phyloP scores from a whole-genome alignment of 2,329 filamentous ascomycete species.

The Fusarium sp. region DNA sequence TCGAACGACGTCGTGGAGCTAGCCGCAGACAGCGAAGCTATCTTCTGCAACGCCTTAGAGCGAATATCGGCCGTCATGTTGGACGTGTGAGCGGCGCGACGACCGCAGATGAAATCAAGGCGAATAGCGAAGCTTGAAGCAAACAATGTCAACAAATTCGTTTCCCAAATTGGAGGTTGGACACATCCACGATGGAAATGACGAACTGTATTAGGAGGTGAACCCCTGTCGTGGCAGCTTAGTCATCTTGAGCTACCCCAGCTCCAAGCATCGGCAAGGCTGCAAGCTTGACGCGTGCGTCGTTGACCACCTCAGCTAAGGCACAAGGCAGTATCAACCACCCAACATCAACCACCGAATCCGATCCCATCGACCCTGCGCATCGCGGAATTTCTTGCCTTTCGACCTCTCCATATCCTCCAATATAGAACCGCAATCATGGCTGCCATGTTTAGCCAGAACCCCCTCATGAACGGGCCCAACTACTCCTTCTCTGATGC shows the following conservation, averaged over 20 bases:
- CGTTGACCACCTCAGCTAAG: conserved; percentile 48
- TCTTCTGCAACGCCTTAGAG: conserved; percentile 73
- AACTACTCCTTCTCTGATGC: conserved; percentile 76
- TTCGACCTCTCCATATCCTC: not conserved
- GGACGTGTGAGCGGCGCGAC: not conserved
- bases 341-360: conserved; percentile 25
- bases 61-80: conserved; percentile 69
- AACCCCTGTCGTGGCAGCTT: conserved; percentile 46
- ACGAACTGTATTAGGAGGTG: conserved; percentile 41
- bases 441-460: conserved; percentile 78
- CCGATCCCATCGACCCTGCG: conserved; percentile 15
- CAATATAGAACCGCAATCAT: conserved; percentile 55
- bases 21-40: conserved; percentile 71
- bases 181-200: conserved; percentile 32
- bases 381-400: conserved; percentile 11
- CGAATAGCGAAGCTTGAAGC: conserved; percentile 10
- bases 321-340: conserved; percentile 38
- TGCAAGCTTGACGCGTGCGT: conserved; percentile 62
- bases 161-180: conserved; percentile 17
- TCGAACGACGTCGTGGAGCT: conserved; percentile 67
- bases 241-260: conserved; percentile 57
- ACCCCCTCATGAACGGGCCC: conserved; percentile 75
- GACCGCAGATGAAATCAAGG: conserved; percentile 10
- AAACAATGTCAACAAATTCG: conserved; percentile 35
- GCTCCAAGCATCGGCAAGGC: conserved; percentile 57